A percentile compares a stretch with the other conserved stretches of the same genome.
Evolutionary conservation across 352 stramenopile genomes (phyloP).

Genomic region (Phytophthora lateralis): DNA sequence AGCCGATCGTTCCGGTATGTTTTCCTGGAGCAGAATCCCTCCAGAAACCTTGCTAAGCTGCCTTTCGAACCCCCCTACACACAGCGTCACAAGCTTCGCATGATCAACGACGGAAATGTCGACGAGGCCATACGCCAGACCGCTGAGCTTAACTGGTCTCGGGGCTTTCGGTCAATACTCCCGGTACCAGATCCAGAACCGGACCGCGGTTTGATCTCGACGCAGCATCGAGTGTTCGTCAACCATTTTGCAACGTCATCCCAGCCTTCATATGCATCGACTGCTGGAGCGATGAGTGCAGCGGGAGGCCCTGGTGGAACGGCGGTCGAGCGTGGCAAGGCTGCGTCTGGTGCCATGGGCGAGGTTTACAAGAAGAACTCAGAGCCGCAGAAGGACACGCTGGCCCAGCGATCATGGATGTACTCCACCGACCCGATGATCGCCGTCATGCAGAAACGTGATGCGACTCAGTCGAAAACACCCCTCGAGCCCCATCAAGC

Average conservation of each 20-base stretch:
- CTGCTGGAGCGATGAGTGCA: constrained; percentile 32
- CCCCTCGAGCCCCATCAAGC: constrained; percentile 13
- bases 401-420: constrained; percentile 77
- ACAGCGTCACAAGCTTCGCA: constrained; percentile 48
- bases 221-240: constrained; percentile 58
- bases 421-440: constrained; percentile 82
- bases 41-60: background rate
- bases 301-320: constrained; percentile 54
- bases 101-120: constrained; percentile 70
- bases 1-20: constrained; percentile 40
- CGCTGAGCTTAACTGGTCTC: constrained; percentile 34
- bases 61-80: background rate
- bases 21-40: background rate
- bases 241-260: constrained; percentile 44
- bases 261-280: constrained; percentile 15
- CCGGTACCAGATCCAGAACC: constrained; percentile 55
- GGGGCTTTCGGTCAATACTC: constrained; percentile 61
- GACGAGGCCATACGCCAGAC: constrained; percentile 61
- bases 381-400: constrained; percentile 74
- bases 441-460: constrained; percentile 42
- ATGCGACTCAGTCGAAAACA: constrained; percentile 4
- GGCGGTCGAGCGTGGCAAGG: constrained; percentile 63
- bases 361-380: constrained; percentile 61
- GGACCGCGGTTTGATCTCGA: constrained; percentile 72
- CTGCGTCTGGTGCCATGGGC: constrained; percentile 61